Conservation (phyloP, 2,329 filamentous ascomycete genomes). For the Boeremia lycopersici region DNA sequence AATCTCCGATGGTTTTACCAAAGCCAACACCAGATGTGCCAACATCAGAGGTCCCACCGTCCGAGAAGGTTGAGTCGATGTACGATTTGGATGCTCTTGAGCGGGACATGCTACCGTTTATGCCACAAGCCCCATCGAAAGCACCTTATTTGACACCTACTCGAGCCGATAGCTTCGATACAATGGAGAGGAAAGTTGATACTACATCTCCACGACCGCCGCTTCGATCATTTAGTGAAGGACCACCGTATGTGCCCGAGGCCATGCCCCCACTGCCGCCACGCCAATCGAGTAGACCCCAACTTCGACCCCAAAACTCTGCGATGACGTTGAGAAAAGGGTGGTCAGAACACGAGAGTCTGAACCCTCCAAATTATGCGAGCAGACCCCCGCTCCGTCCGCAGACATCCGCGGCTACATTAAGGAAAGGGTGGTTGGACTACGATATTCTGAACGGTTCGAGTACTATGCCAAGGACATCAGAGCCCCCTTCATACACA, state of each 20-base stretch:
- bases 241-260: not conserved
- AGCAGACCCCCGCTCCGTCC: constrained; percentile 13
- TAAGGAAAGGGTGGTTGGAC: constrained; percentile 5
- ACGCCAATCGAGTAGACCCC: constrained; percentile 24
- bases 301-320: not conserved
- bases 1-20: not conserved
- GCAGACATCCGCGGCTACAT: not conserved
- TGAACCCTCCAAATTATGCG: constrained; percentile 3
- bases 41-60: not conserved
- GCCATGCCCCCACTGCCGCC: constrained; percentile 26
- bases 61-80: no score
- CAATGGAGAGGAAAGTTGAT: constrained; percentile 1
- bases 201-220: not conserved
- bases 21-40: not conserved
- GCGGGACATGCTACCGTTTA: constrained; percentile 23
- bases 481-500: constrained; percentile 27
- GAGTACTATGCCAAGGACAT: constrained; percentile 19
- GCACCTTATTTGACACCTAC: constrained; percentile 1
- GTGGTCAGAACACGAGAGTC: constrained; percentile 16
- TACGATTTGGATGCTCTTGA: constrained; percentile 14
- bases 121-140: constrained; percentile 21
- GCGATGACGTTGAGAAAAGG: not conserved
- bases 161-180: constrained; percentile 3
- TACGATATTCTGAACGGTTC: constrained; percentile 16
- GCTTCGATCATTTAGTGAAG: constrained; percentile 18